Evolutionary conservation across 352 stramenopile genomes (phyloP), one percentile per base, ranked within the genome.

Genomic region (Phytophthora sojae): DNA sequence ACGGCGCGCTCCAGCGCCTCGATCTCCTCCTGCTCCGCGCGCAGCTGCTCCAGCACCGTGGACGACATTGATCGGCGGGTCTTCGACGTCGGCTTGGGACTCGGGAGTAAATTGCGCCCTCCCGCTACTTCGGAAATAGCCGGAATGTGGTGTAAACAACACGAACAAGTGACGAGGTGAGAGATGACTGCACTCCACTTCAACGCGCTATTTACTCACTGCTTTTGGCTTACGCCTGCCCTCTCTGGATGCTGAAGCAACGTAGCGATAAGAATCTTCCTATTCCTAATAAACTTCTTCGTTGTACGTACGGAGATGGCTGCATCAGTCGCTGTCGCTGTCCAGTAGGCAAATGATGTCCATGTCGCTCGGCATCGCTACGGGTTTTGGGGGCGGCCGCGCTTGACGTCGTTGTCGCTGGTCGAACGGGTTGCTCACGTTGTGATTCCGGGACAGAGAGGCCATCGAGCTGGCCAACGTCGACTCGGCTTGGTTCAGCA

Each of bases 11-110:
- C 90, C 54, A 90, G 82, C 29, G 72, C 77, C 76, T 96, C 90
- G 45, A 96, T 83, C 68, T 91, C 84, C 71, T 96, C 90, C 59
- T 95, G 88, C 42, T 88, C 86, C 7, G 86, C 77, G 50, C 90
- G 86, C 37, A 95, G 83, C 64, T 95, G 88, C 80, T 96, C 90
- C 64, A 96, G 67, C 61, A 93, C 85, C 19, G 89, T 94, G 39
- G 88, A 95, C 81, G 90, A 93, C 90, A 96, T 21, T 96, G 52
- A 35, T 49, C 50, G 47, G 8, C 29, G 19, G 42, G 23, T 49
- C 47, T 23, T 37, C 17, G 15, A 9, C 17, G 51, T 59, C 35
- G 12, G 44, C 50, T 54, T 58, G 11, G 42, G 37, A 4, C 57
- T 67, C 50, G 23, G 52, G 14, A 68, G 42, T 49, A 49, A 63